Evolutionary conservation across 441 rosid species (phyloP).

Genomic region (Biscutella auriculata): DNA sequence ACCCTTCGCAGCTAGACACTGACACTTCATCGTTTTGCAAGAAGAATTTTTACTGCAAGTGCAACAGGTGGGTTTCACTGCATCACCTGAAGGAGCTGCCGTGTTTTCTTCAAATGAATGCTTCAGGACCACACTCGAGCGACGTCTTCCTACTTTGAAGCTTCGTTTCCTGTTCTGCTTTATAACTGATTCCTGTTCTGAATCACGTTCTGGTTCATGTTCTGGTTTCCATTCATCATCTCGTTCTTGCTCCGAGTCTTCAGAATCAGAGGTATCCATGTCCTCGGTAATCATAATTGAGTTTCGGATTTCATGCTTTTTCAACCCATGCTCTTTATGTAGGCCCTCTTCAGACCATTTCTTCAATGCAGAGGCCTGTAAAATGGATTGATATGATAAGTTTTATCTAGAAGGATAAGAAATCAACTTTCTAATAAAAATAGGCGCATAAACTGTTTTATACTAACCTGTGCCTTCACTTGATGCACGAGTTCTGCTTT

Average conservation of each 20-base stretch:
- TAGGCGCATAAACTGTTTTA: not conserved
- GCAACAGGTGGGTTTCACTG: constrained; percentile 33
- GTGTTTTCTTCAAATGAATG: constrained; percentile 21
- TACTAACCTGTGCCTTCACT: constrained; percentile 55
- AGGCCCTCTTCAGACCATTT: constrained; percentile 18
- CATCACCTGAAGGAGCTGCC: constrained; percentile 29
- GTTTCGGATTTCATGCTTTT: constrained; percentile 50
- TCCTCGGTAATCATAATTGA: constrained; percentile 51
- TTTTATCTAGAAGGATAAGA: not conserved
- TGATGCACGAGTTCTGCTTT: constrained; percentile 60
- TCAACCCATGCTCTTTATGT: constrained; percentile 36
- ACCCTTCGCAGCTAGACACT: constrained; percentile 56
- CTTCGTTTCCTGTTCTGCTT: constrained; percentile 28
- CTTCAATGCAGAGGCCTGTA: constrained; percentile 43
- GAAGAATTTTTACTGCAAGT: constrained; percentile 49
- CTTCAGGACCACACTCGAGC: constrained; percentile 22
- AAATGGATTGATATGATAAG: not conserved
- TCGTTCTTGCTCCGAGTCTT: constrained; percentile 64
- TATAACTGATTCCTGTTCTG: constrained; percentile 25
- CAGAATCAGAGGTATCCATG: constrained; percentile 91
- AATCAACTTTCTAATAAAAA: not conserved
- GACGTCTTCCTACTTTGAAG: constrained; percentile 29
- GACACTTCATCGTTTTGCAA: constrained; percentile 80
- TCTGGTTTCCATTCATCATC: constrained; percentile 49
- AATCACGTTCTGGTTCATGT: constrained; percentile 21